Evolutionary conservation across 257 asterid species (phyloP).

Genomic region (Coffea eugenioides): DNA sequence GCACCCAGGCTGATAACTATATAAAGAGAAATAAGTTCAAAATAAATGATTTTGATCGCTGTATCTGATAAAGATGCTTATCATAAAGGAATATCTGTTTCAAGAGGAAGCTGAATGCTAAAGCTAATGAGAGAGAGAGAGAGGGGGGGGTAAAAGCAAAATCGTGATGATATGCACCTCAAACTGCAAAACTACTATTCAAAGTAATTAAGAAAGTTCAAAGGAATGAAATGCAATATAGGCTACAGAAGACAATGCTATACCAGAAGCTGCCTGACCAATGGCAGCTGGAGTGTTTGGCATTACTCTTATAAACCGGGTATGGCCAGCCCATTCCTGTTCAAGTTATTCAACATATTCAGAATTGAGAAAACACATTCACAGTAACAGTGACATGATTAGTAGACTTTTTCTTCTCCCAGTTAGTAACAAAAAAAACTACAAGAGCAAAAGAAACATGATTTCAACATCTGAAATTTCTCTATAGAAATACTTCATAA

Average conservation of each 20-base stretch:
- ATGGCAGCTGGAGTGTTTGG: slow-evolving; percentile 96
- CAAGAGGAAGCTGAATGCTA: neutral
- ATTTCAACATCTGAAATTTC: too few species aligned
- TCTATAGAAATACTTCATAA: too few species aligned
- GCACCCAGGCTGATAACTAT: slow-evolving; percentile 73
- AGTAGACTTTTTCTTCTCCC: too few species aligned
- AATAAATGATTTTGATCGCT: neutral
- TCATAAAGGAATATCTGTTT: neutral
- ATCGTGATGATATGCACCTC: neutral
- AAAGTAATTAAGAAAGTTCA: neutral
- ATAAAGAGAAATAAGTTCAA: slow-evolving; percentile 16
- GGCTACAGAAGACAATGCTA: neutral
- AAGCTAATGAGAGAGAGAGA: neutral
- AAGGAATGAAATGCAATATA: neutral
- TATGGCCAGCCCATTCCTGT: slow-evolving; percentile 89
- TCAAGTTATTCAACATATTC: slow-evolving; percentile 8
- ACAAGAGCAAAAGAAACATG: neutral
- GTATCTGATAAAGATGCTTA: neutral
- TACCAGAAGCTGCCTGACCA: slow-evolving; percentile 92
- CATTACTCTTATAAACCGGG: slow-evolving; percentile 81
- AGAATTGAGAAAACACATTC: neutral
- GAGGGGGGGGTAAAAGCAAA: neutral
- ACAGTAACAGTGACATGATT: neutral
- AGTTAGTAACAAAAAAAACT: neutral
- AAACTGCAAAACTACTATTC: neutral